Percentiles rank a stretch among this genome's conserved stretches.
phyloP scores from a whole-genome alignment of 805 yeast genomes.

The Wickerhamiella musiphila region DNA sequence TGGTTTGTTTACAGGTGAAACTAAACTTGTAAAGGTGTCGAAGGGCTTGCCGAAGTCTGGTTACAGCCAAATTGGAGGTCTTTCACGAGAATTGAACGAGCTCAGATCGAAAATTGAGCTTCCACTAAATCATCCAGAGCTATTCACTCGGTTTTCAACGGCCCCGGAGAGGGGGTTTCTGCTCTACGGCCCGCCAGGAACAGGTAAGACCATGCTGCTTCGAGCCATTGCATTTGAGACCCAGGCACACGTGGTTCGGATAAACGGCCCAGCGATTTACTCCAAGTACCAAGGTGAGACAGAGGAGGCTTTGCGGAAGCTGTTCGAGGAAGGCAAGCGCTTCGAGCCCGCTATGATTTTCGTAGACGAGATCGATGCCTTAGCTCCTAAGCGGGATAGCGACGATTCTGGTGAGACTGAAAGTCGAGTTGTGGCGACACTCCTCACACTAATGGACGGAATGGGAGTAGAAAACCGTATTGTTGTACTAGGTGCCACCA shows the following conservation, averaged over 20 bases:
- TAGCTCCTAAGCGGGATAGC: conserved; percentile 67
- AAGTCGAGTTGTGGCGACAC: conserved; percentile 74
- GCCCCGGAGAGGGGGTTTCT: conserved; percentile 88
- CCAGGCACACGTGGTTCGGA: conserved; percentile 67
- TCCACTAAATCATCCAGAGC: conserved; percentile 60
- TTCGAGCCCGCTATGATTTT: conserved; percentile 80
- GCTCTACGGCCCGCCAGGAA: conserved; percentile 92
- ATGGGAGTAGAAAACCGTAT: conserved; percentile 98
- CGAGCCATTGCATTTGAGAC: conserved; percentile 61
- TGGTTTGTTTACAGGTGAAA: background rate
- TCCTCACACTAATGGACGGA: conserved; percentile 89
- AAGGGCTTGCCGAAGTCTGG: conserved; percentile 8
- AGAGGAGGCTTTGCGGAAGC: conserved; percentile 63
- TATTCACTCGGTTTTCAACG: conserved; percentile 72
- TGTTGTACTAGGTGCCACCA: conserved; percentile 96
- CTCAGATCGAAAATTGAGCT: conserved; percentile 55
- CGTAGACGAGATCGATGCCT: conserved; percentile 85
- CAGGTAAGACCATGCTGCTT: conserved; percentile 83
- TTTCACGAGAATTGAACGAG: conserved; percentile 40
- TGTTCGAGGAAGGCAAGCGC: conserved; percentile 68
- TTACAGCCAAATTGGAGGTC: conserved; percentile 62
- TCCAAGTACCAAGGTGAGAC: conserved; percentile 92
- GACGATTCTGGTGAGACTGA: conserved; percentile 89
- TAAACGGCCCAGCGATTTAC: conserved; percentile 82
- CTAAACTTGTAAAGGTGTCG: conserved; percentile 6